Conservation (phyloP, 2,329 filamentous ascomycete species). For the Cordyceps cateniannulata region DNA sequence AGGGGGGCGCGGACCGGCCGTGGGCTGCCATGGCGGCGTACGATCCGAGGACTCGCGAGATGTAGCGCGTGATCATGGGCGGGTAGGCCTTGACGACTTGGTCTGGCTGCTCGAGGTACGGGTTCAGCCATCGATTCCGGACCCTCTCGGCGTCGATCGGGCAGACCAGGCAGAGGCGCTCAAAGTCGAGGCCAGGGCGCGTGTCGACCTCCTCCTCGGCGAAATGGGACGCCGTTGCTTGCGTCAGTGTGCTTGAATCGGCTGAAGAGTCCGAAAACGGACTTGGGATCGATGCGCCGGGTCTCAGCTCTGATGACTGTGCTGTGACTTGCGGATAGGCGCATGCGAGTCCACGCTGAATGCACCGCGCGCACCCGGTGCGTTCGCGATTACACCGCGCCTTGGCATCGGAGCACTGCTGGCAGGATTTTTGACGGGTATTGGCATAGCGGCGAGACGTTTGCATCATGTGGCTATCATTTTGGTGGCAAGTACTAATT, state of each 20-base stretch:
- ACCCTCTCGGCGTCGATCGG: conserved; percentile 5
- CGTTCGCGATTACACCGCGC: conserved; percentile 4
- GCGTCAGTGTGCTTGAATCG: no score
- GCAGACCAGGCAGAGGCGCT: neutral
- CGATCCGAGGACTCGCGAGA: conserved; percentile 5
- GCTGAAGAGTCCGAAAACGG: neutral
- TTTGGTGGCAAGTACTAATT: neutral
- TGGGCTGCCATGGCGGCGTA: conserved; percentile 8
- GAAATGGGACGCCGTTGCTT: neutral
- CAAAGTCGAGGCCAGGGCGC: neutral
- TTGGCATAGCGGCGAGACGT: conserved; percentile 1
- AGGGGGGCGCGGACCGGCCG: neutral
- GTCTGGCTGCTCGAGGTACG: neutral
- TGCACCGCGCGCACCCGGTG: neutral
- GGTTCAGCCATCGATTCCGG: conserved; percentile 7
- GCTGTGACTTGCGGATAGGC: neutral
- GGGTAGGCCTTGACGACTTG: conserved; percentile 5
- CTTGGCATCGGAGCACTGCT: conserved; percentile 1
- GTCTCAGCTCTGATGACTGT: neutral
- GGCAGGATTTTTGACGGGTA: conserved; percentile 6
- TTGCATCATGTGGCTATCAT: neutral
- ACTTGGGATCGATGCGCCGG: neutral
- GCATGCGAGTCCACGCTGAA: neutral
- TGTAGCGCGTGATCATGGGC: neutral
- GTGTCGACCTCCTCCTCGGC: neutral